These are phyloP conservation scores for Blastobotrys muscicola DNA, from an alignment of 805 yeast genomes.

Conservation along the genomic window DNA sequence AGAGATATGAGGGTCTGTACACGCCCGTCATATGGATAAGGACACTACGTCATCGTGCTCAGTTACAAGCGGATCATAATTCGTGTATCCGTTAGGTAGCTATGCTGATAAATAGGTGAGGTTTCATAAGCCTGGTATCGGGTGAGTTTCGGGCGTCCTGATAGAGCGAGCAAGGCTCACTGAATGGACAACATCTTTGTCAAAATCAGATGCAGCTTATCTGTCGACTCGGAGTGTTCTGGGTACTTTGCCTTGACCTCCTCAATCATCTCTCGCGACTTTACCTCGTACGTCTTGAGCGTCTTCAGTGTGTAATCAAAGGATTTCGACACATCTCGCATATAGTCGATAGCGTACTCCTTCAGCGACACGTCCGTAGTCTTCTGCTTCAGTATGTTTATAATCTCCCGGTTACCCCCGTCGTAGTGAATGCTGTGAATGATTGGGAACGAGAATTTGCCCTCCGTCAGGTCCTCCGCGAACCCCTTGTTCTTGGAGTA, in stretches of 20 bases:
- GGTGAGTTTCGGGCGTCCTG: too few relatives aligned
- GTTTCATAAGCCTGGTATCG: too few relatives aligned
- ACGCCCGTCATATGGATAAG: too few relatives aligned
- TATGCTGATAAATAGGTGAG: too few relatives aligned
- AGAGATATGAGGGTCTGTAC: not conserved
- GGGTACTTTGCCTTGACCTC: conserved; percentile 7
- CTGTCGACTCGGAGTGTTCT: conserved; percentile 1
- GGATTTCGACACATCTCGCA: conserved; percentile 33
- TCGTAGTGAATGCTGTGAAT: conserved; percentile 48
- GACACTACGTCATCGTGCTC: too few relatives aligned
- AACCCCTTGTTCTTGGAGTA: conserved; percentile 60
- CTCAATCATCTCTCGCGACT: conserved; percentile 19
- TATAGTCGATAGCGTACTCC: conserved; percentile 38
- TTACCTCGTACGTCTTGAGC: conserved; percentile 20
- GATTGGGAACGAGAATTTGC: conserved; percentile 80
- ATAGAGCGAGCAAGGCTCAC: not conserved
- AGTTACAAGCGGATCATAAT: too few relatives aligned
- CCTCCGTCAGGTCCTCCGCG: conserved; percentile 82
- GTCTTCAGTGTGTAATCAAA: conserved; percentile 33
- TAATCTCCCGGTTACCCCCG: conserved; percentile 31
- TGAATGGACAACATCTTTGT: conserved; percentile 9
- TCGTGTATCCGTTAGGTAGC: too few relatives aligned
- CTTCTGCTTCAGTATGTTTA: conserved; percentile 42
- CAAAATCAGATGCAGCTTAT: conserved; percentile 12
- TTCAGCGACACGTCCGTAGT: conserved; percentile 45